Evolutionary conservation across 164 flowering plant species (phyloP).

Genomic region (Cinnamomum chago): DNA sequence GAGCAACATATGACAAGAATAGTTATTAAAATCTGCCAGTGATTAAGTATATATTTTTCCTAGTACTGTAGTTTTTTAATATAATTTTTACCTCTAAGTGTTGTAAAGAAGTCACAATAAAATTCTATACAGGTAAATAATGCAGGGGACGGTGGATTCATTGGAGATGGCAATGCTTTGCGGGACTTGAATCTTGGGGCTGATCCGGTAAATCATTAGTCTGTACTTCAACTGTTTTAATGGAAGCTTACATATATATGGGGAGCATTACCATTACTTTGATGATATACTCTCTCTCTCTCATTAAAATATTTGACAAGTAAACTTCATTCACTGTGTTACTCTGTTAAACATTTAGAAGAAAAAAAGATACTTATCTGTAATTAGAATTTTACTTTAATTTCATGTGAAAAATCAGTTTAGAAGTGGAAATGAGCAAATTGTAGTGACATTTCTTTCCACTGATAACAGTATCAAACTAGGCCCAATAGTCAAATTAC

Average conservation of each 20-base stretch:
- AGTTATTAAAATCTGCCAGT: too few species aligned
- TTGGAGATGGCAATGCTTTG: conserved; percentile 42
- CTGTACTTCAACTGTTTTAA: not conserved
- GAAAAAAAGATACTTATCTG: too few species aligned
- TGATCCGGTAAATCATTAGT: conserved; percentile 10
- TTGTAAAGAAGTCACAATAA: not conserved
- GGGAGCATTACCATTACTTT: not conserved
- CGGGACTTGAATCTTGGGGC: conserved; percentile 28
- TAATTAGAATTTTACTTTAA: too few species aligned
- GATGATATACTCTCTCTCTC: not conserved
- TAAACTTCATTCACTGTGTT: not conserved
- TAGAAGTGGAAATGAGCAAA: too few species aligned
- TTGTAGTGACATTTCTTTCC: too few species aligned
- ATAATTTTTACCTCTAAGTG: not conserved
- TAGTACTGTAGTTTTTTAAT: too few species aligned
- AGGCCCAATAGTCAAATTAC: too few species aligned
- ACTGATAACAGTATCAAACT: too few species aligned
- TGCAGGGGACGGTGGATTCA: conserved; percentile 52
- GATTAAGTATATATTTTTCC: too few species aligned
- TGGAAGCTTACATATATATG: not conserved
- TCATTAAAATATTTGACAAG: not conserved
- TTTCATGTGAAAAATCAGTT: too few species aligned
- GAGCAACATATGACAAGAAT: not conserved
- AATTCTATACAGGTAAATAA: conserved; percentile 48
- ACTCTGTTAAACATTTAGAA: too few species aligned